These are phyloP conservation scores for Blastocladiella emersonii DNA, from an alignment of 371 early-diverging fungal species.

Conservation along the genomic window DNA sequence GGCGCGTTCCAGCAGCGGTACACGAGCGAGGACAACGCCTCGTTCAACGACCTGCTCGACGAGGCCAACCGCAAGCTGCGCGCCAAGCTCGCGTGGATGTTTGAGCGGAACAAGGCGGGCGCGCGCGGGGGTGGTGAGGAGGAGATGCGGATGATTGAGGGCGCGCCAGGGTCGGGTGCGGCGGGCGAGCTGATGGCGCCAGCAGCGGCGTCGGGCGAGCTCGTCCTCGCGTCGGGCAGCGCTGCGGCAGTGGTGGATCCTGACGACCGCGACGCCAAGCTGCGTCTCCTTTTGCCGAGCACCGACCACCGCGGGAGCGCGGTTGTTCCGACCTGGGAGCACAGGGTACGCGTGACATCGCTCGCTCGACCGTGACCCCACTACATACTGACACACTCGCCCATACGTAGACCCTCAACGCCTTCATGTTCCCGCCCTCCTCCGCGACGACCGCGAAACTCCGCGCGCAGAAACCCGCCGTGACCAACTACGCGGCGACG, in stretches of 20 bases:
- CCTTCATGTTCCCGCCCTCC: too few species aligned
- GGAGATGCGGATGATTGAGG: too few species aligned
- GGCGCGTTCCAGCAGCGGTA: conserved; percentile 62
- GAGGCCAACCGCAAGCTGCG: conserved; percentile 39
- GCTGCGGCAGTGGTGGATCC: background rate
- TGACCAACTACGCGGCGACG: background rate
- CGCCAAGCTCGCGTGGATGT: conserved; percentile 53
- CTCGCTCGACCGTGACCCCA: too few species aligned
- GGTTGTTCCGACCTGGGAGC: background rate
- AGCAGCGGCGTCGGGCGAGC: background rate
- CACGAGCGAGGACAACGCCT: conserved; percentile 74
- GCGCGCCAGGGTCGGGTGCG: too few species aligned
- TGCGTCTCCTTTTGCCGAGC: background rate
- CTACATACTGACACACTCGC: too few species aligned
- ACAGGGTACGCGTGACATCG: too few species aligned
- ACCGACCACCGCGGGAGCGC: background rate
- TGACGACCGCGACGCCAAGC: background rate
- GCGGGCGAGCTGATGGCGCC: background rate
- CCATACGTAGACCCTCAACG: too few species aligned
- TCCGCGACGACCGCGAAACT: too few species aligned
- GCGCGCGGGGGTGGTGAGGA: too few species aligned
- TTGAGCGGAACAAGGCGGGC: conserved; percentile 34
- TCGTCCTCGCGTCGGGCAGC: background rate
- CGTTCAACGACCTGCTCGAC: conserved; percentile 51
- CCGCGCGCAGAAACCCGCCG: too few species aligned